phyloP scores from a whole-genome alignment of 495 filamentous ascomycete species.

The Podospora anserina region DNA sequence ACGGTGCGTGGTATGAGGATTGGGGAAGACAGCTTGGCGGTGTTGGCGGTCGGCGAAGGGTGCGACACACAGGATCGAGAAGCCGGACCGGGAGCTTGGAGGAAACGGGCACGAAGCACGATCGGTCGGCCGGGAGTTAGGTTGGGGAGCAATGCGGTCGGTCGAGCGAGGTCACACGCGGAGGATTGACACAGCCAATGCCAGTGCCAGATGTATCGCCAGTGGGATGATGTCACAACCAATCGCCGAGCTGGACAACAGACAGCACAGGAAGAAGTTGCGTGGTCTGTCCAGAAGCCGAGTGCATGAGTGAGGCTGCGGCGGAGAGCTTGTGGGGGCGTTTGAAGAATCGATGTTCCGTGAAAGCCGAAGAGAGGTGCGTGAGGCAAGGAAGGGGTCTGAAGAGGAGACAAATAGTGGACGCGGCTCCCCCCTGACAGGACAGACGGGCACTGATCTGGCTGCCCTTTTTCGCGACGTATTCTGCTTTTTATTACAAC shows the following conservation, averaged over 20 bases:
- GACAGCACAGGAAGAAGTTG: neutral
- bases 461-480: no score
- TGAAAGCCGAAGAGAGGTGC: conserved; percentile 1
- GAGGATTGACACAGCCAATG: conserved; percentile 12
- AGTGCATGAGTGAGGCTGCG: neutral
- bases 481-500: no score
- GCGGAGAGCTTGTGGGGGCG: neutral
- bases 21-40: conserved; percentile 82
- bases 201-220: neutral
- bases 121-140: conserved; percentile 2
- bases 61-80: conserved; percentile 21
- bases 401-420: neutral
- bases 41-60: conserved; percentile 44
- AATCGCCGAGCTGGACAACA: conserved; percentile 3
- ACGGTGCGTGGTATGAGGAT: conserved; percentile 74
- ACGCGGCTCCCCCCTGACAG: no score
- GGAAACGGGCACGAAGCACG: neutral
- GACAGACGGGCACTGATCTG: no score
- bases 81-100: neutral
- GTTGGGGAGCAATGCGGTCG: conserved; percentile 3
- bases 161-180: conserved; percentile 11
- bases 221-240: conserved; percentile 22
- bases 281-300: neutral
- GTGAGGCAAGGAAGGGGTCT: neutral
- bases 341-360: neutral